Evolutionary conservation across 2,329 filamentous ascomycete genomes (phyloP).

Genomic region (Xylariaceae sp.): DNA sequence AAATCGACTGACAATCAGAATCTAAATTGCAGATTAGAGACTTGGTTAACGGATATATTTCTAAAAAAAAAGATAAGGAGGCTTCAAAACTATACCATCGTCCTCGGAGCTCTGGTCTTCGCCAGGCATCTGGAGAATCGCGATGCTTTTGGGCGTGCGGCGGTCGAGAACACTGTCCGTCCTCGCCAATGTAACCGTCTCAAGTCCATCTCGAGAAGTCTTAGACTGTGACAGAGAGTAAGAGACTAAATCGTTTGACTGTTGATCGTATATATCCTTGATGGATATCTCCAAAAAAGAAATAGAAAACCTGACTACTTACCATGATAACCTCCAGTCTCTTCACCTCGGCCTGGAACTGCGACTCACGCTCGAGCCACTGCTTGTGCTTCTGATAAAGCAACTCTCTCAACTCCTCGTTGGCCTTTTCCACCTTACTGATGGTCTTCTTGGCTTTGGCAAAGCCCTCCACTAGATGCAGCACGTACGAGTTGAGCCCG

Average conservation of each 20-base stretch:
- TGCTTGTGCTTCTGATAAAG: slow-evolving; percentile 32
- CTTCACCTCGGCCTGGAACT: slow-evolving; percentile 37
- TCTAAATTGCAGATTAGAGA: slow-evolving; percentile 3
- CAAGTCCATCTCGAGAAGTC: slow-evolving; percentile 36
- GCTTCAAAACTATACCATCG: slow-evolving; percentile 11
- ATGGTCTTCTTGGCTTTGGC: slow-evolving; percentile 32
- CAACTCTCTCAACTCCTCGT: slow-evolving; percentile 28
- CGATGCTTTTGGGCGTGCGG: slow-evolving; percentile 26
- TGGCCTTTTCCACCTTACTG: slow-evolving; percentile 21
- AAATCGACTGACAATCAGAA: background rate
- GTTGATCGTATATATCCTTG: no score
- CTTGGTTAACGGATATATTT: background rate
- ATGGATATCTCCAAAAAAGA: no score
- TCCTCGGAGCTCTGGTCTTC: slow-evolving; percentile 18
- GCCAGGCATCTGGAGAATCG: slow-evolving; percentile 31
- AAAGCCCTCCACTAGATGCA: slow-evolving; percentile 37
- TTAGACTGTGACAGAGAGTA: slow-evolving; percentile 28
- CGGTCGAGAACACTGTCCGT: slow-evolving; percentile 39
- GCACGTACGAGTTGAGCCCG: slow-evolving; percentile 39
- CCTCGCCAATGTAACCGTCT: slow-evolving; percentile 40
- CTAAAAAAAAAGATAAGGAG: no score
- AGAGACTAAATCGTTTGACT: background rate
- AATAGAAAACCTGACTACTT: background rate
- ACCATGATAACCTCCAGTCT: slow-evolving; percentile 31
- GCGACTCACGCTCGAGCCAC: slow-evolving; percentile 35